Base-by-base conservation (phyloP, 208 protist genomes). In the Histomonas meleagridis region DNA sequence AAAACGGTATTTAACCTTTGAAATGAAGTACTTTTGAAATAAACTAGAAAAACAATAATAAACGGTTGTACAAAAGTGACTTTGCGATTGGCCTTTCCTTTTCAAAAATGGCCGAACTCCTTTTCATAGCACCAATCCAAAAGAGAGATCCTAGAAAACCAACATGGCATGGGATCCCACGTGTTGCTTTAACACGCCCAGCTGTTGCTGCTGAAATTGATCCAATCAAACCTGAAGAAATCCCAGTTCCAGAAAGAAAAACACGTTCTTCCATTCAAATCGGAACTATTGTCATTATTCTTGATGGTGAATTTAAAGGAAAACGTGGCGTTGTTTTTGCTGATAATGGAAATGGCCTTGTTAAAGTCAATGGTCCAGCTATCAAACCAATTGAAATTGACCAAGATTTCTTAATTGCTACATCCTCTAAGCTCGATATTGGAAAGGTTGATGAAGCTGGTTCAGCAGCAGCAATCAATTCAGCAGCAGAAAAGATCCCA, bases 261-360 rank as follows among this genome's bases (percentile, higher is more conserved):
- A 79, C 70, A 79, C 70, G 70, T 18, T 7, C 32, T 49, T 79
- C 70, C 40, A 32, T 79, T 35, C 28, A 46, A 35, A 40, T 79
- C 21, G 70, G 70, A 14, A 79, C 70, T 49, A 35, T 79, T 28
- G 70, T 79, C 40, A 79, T 79, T 40, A 51, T 79, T 43, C 14
- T 79, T 51, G 70, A 35, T 43, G 70, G 70, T 51, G 70, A 79
- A 28, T 40, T 49, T 35, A 23, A 79, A 35, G 70, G 70, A 32
- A 79, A 79, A 35, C 70, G 70, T 18, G 70, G 40, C n/a, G 70
- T 79, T 51, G 70, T 79, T 35, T 32, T 79, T 79, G 70, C 70
- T 51, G 40, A 79, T 28, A 23, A 79, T 18, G 70, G 70, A 7
- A 40, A 32, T 51, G 70, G 70, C 23, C 23, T 79, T 51, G 32